phyloP scores from a whole-genome alignment of 2,329 filamentous ascomycete genomes.

The Paecilomyces fulvus region DNA sequence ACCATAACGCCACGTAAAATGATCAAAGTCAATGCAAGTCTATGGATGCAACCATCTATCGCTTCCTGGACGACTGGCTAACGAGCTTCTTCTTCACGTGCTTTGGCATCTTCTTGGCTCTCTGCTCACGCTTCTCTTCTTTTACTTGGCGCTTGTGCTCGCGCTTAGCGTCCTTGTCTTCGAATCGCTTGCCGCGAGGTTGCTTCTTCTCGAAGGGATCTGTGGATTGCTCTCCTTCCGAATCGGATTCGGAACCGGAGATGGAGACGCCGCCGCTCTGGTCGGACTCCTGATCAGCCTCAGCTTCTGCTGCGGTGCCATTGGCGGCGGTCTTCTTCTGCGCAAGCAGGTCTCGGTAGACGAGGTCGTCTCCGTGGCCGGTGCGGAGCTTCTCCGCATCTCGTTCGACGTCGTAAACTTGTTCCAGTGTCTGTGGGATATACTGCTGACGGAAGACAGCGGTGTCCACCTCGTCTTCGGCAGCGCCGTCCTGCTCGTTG shows the following conservation, averaged over 20 bases:
- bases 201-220: constrained; percentile 53
- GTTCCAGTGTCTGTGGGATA: constrained; percentile 89
- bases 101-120: constrained; percentile 94
- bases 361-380: constrained; percentile 69
- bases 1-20: not conserved
- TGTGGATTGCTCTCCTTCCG: constrained; percentile 23
- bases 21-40: not conserved
- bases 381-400: constrained; percentile 70
- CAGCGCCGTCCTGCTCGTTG: constrained; percentile 41
- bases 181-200: constrained; percentile 74
- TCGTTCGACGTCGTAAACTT: constrained; percentile 93
- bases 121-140: constrained; percentile 87
- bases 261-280: constrained; percentile 27
- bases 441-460: constrained; percentile 94
- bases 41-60: constrained; percentile 13
- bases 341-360: constrained; percentile 79
- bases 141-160: constrained; percentile 86
- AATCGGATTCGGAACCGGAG: constrained; percentile 31
- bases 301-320: constrained; percentile 28
- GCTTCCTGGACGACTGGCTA: constrained; percentile 31
- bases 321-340: constrained; percentile 40
- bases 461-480: constrained; percentile 65
- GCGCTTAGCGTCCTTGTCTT: constrained; percentile 85
- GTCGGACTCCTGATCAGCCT: constrained; percentile 30
- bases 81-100: constrained; percentile 87